Base-by-base conservation (phyloP, 371 early-diverging fungal species). In the Capillidium heterosporum region DNA sequence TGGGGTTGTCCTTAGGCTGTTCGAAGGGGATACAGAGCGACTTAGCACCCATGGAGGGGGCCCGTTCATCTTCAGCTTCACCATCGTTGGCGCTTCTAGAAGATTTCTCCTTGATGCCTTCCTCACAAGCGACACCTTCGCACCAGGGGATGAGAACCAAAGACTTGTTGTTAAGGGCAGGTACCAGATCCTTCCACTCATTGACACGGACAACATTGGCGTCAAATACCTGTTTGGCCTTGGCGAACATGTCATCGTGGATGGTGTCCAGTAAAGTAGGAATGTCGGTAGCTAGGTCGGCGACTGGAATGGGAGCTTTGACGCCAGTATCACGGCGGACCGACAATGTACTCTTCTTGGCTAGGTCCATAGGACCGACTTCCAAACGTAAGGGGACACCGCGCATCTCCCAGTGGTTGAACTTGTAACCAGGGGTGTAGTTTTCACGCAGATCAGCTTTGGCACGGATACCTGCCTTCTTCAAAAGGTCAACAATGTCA, bases 11-110 rank as follows among this genome's bases (percentile, higher is more conserved):
- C 19, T 71, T 71, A 59, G 93, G 91, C 77, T 95, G 91, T 48
- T 79, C 76, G 67, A 91, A 91, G 23, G 99, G 99, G 67, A 97
- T 93, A 75, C 99, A 99, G 48, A 99, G 81, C 4, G 97, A 87
- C 72, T 99, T 99, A 63, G 99, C 99, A 55, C 99, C 99, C 94
- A 94, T 94, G 24, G 91, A 87, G 50, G 95, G 94, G 57, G 96
- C 99, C 68, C 85, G 84, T 48, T 94, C 95, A 63, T 98, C 95
- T 60, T 80, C 81, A 31, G 84, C 81, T 71, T 89, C 88, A 57
- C 79, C 85, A 26, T 73, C 76, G 32, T 15, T 70, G 43, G 75
- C 76, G 19, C 8, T 19, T 55, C 32, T 26, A 15, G 92, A 79
- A 66, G 89, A 91, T 51, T 79, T 72, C n/a, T 91, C 90, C 82